phyloP scores from a whole-genome alignment of 2,329 filamentous ascomycete genomes.

The Alternaria triticina region DNA sequence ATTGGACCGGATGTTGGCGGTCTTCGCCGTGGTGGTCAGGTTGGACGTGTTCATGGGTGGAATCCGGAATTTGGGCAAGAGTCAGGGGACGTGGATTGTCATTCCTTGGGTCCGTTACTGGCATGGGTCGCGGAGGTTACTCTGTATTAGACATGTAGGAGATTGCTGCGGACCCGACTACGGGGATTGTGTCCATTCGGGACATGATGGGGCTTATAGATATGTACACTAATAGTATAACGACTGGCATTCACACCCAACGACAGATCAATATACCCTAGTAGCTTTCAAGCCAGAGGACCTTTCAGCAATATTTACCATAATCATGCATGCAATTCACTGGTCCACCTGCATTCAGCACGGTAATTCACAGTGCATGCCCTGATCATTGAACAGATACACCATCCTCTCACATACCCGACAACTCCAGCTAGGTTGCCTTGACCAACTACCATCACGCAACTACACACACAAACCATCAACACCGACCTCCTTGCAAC shows the following conservation, averaged over 20 bases:
- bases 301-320: not conserved
- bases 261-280: not conserved
- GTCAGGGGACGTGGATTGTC: not conserved
- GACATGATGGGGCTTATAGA: not conserved
- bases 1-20: not conserved
- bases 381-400: not conserved
- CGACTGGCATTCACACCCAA: not conserved
- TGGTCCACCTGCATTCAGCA: not conserved
- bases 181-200: not conserved
- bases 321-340: not conserved
- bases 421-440: not conserved
- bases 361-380: not conserved
- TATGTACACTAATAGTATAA: not conserved
- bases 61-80: not conserved
- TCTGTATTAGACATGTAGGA: not conserved
- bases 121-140: not conserved
- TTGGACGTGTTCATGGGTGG: not conserved
- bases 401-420: not conserved
- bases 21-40: not conserved
- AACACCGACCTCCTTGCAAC: rapidly evolving
- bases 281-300: not conserved
- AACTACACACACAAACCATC: not conserved
- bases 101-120: not conserved
- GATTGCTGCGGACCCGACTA: not conserved
- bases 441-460: not conserved